Base-by-base conservation (phyloP, 345 rosid species). In the Mangifera indica region DNA sequence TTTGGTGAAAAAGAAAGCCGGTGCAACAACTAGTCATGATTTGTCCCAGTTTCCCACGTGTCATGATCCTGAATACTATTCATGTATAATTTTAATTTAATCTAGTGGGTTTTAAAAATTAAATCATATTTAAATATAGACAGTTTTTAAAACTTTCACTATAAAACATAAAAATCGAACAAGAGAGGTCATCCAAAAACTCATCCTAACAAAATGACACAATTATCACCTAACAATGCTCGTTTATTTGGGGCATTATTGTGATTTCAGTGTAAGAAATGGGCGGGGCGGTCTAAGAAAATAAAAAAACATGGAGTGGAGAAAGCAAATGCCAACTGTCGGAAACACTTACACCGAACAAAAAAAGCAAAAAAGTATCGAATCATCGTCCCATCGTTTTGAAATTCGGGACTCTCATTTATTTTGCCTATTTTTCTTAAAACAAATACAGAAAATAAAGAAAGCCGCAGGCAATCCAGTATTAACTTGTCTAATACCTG, bases 241-340 rank as follows among this genome's bases (percentile, higher is more conserved):
- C 22, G 7, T 29, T 29, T 29, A 29, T 29, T 29, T 29, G 32
- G 67, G 67, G 42, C 18, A 71, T 34, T 10, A 60, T 11, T 17
- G 79, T 54, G 18, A 70, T 60, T 65, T 65, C 0, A 0, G 10
- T 0, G 18, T 22, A 10, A 60, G 12, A 26, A 10, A 2, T 37
- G 12, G 22, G 5, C 34, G 40, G 18, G 12, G 26, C 4, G 17
- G 13, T 22, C 14, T 37, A 56, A 69, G 42, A 22, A 69, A 72
- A 69, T 56, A 22, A 69, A 72, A 49, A 37, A 2, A 44, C 17
- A 10, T 13, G 44, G 60, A 71, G 66, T 34, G 75, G 69, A 56
- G 3, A 45, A 9, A 73, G 67, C 37, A 70, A 60, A 57, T 68
- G 75, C 81, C 81, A 77, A 7, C 79, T 69, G 63, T 66, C 60